Evolutionary conservation across 1,139 yeast species (phyloP).

Genomic region (Pneumocystis carinii): DNA sequence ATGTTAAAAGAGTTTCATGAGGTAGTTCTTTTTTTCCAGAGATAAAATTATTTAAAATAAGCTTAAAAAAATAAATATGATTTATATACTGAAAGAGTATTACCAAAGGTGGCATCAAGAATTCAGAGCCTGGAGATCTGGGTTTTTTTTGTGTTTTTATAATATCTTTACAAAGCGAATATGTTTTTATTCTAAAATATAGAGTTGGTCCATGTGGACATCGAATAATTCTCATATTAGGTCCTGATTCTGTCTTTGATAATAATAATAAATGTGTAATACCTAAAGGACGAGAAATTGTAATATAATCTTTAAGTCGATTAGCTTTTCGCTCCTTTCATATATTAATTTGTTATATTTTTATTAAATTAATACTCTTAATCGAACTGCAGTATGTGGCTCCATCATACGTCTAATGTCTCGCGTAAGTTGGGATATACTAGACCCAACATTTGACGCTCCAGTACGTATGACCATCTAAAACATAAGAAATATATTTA

Average conservation of each 20-base stretch:
- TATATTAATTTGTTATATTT: background rate
- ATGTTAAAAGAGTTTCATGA: conserved; percentile 60
- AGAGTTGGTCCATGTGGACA: conserved; percentile 92
- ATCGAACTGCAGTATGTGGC: conserved; percentile 86
- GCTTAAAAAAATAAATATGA: conserved; percentile 15
- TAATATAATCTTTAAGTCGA: conserved; percentile 74
- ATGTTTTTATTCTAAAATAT: conserved; percentile 61
- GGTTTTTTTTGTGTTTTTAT: conserved; percentile 51
- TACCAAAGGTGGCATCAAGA: conserved; percentile 66
- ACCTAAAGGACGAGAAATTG: conserved; percentile 95
- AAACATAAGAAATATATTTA: conserved; percentile 20
- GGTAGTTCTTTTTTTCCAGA: conserved; percentile 12
- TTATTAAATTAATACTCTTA: conserved; percentile 27
- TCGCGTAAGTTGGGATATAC: conserved; percentile 65
- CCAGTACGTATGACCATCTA: conserved; percentile 62
- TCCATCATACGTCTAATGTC: conserved; percentile 88
- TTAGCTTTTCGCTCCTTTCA: conserved; percentile 61
- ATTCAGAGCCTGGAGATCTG: conserved; percentile 49
- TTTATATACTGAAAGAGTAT: conserved; percentile 79
- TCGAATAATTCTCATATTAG: conserved; percentile 66
- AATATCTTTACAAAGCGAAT: conserved; percentile 77
- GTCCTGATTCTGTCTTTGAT: conserved; percentile 67
- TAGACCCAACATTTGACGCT: conserved; percentile 59
- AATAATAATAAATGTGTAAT: conserved; percentile 78
- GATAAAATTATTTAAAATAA: conserved; percentile 19